Evolutionary conservation across 2,329 filamentous ascomycete species (phyloP).

Genomic region (Colletotrichum acutatum): DNA sequence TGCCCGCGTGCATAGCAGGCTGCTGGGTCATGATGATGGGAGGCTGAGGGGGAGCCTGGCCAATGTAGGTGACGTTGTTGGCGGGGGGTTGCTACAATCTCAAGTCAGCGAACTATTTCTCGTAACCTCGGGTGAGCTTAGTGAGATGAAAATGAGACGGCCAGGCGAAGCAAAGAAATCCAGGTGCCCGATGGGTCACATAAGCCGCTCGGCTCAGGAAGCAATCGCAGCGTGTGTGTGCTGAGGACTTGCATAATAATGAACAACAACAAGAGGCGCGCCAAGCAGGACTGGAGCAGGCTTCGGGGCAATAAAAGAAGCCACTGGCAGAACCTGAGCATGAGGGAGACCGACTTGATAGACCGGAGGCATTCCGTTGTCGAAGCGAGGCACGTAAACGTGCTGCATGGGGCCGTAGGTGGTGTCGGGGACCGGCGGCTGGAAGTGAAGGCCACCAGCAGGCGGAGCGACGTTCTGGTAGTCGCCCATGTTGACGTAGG

Average conservation of each 20-base stretch:
- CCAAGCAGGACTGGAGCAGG: constrained; percentile 15
- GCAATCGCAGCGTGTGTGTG: not conserved
- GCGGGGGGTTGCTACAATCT: constrained; percentile 43
- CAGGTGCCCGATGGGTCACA: not conserved
- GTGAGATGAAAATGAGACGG: not conserved
- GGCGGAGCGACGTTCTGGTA: constrained; percentile 57
- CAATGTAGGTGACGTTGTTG: constrained; percentile 40
- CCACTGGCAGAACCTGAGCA: constrained; percentile 42
- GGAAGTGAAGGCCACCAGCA: constrained; percentile 60
- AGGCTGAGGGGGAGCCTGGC: constrained; percentile 41
- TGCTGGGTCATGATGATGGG: constrained; percentile 48
- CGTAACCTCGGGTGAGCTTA: not conserved
- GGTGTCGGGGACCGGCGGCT: constrained; percentile 69
- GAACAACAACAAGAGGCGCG: constrained; percentile 13
- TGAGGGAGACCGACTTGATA: constrained; percentile 47
- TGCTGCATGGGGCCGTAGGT: constrained; percentile 66
- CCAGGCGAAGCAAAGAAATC: not conserved
- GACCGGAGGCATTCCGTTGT: constrained; percentile 46
- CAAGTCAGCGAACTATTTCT: constrained; percentile 32
- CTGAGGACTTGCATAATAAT: constrained; percentile 53
- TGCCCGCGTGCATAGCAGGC: constrained; percentile 42
- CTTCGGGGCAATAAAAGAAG: constrained; percentile 11
- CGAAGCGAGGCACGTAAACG: constrained; percentile 65
- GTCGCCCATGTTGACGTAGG: constrained; percentile 47
- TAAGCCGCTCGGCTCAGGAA: constrained; percentile 6